Percentiles rank a stretch among this genome's conserved stretches.
These are phyloP conservation scores for Flagelloscypha sp. DNA, from an alignment of 768 basidiomycete genomes.

Conservation along the genomic window DNA sequence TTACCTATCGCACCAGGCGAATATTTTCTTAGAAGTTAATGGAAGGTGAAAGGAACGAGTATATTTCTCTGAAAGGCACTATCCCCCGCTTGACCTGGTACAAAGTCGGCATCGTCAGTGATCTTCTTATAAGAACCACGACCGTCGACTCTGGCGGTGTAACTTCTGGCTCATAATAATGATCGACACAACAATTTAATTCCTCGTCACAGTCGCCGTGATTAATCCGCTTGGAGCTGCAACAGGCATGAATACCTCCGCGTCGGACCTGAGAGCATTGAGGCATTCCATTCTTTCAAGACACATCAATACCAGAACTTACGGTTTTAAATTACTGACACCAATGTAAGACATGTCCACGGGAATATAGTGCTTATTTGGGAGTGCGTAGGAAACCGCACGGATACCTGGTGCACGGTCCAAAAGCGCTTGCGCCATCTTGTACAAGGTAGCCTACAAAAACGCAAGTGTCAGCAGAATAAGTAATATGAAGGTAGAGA, in stretches of 20 bases:
- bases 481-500: not conserved
- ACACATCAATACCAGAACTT: conserved; percentile 10
- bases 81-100: too few species aligned
- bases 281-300: conserved; percentile 1
- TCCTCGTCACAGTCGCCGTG: conserved; percentile 47
- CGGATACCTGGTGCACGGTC: conserved; percentile 52
- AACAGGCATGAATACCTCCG: conserved; percentile 84
- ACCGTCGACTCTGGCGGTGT: too few species aligned
- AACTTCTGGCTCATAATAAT: too few species aligned
- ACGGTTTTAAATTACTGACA: conserved; percentile 65
- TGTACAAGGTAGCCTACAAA: conserved; percentile 79
- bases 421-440: conserved; percentile 74
- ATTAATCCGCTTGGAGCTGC: conserved; percentile 77
- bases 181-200: too few species aligned
- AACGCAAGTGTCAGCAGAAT: not conserved
- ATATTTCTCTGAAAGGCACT: too few species aligned
- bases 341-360: conserved; percentile 74
- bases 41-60: too few species aligned
- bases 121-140: too few species aligned
- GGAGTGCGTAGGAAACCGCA: conserved; percentile 63
- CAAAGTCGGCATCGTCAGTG: too few species aligned
- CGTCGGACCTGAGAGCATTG: conserved; percentile 42
- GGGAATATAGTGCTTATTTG: conserved; percentile 93
- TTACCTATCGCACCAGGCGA: too few species aligned
- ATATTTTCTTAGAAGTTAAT: too few species aligned